A percentile compares a stretch with the other conserved stretches of the same genome.
These are phyloP conservation scores for Mucor irregularis DNA, from an alignment of 371 early-diverging fungal species.

Conservation along the genomic window DNA sequence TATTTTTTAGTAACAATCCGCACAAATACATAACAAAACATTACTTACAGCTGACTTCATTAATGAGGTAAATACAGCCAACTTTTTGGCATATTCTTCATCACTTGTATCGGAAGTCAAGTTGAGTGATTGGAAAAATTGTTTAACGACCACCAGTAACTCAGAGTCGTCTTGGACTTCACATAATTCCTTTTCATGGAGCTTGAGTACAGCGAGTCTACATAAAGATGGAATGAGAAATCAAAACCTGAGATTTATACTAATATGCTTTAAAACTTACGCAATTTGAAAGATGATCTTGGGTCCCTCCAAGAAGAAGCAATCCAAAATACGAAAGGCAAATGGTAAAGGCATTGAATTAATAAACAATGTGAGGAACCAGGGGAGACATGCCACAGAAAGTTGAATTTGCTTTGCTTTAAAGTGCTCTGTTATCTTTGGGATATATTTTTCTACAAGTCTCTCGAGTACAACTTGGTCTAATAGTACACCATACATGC, in stretches of 20 bases:
- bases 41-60: conserved; percentile 73
- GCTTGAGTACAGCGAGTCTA: conserved; percentile 89
- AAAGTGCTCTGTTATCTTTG: conserved; percentile 75
- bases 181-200: conserved; percentile 84
- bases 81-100: conserved; percentile 52
- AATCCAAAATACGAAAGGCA: conserved; percentile 91
- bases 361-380: conserved; percentile 94
- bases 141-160: conserved; percentile 76
- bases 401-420: conserved; percentile 88
- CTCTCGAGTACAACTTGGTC: conserved; percentile 95
- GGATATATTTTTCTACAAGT: conserved; percentile 75
- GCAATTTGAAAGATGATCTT: conserved; percentile 91
- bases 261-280: too few relatives aligned
- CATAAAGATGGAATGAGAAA: neutral
- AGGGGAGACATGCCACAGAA: conserved; percentile 92
- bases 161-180: conserved; percentile 88
- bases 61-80: conserved; percentile 86
- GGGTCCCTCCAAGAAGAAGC: conserved; percentile 92
- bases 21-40: neutral
- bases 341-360: conserved; percentile 90
- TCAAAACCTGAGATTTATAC: too few relatives aligned
- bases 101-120: conserved; percentile 48
- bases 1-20: neutral
- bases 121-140: conserved; percentile 74
- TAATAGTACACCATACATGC: conserved; percentile 96